These are phyloP conservation scores for Mixia osmundae DNA, from an alignment of 1,284 basidiomycete species.

Conservation along the genomic window DNA sequence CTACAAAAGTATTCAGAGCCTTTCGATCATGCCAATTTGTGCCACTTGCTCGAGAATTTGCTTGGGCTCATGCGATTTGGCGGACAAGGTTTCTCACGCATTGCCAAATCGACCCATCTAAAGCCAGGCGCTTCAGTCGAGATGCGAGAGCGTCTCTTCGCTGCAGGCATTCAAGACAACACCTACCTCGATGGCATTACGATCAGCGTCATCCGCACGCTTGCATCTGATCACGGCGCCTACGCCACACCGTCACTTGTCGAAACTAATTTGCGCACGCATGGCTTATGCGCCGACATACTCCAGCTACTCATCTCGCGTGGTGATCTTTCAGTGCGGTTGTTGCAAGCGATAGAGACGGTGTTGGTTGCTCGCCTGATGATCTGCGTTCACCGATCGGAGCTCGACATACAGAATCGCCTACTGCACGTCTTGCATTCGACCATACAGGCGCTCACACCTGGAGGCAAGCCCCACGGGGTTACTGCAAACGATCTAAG, in stretches of 20 bases:
- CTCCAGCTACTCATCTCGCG: slow-evolving; percentile 57
- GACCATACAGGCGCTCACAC: slow-evolving; percentile 28
- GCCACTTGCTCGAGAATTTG: slow-evolving; percentile 43
- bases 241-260: slow-evolving; percentile 31
- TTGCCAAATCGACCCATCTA: slow-evolving; percentile 35
- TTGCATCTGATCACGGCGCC: slow-evolving; percentile 31
- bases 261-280: slow-evolving; percentile 38
- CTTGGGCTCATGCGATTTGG: slow-evolving; percentile 60
- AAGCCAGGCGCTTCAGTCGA: slow-evolving; percentile 23
- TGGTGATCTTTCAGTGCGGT: slow-evolving; percentile 40
- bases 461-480: too few relatives aligned
- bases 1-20: slow-evolving; percentile 43
- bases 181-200: slow-evolving; percentile 39
- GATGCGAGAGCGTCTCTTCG: neutral
- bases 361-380: slow-evolving; percentile 51
- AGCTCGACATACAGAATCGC: slow-evolving; percentile 71
- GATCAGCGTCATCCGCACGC: neutral
- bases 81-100: slow-evolving; percentile 58
- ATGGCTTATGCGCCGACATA: slow-evolving; percentile 52
- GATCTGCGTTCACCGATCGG: slow-evolving; percentile 39
- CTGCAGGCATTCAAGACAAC: slow-evolving; percentile 18
- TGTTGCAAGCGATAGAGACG: slow-evolving; percentile 41
- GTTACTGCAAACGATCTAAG: slow-evolving; percentile 2
- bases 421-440: slow-evolving; percentile 76
- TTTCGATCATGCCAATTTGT: slow-evolving; percentile 49